Evolutionary conservation across 148 eudicot genomes (phyloP), one percentile per base, ranked within the genome.

Genomic region (Silene uniflora): DNA sequence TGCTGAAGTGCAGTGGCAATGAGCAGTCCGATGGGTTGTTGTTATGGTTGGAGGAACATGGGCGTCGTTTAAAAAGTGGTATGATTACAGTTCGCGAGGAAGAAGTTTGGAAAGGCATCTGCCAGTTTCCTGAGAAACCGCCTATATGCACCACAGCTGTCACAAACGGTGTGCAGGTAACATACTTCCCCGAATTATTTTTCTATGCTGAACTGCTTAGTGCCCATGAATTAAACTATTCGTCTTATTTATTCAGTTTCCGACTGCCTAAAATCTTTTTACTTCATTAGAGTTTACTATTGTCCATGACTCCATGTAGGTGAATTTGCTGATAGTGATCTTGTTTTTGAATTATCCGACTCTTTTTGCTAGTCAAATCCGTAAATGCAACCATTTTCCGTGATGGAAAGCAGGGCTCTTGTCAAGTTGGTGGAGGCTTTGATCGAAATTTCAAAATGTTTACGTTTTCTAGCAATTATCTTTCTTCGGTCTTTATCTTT

Each of bases 21-120:
- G 78, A 77, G 32, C 84, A 80, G 72, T 87, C 86, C 67, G 97
- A 95, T 85, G 99, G 88, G 22, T 67, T 92, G 77, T 80, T 95
- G 62, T 82, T 92, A 80, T 95, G 99, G 99, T 81, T 95, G 77
- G 99, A 95, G 87, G 97, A 95, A 82, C 99, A 92, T 77, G 87
- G 68, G 5, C 89, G 83, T 16, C 97, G 99, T 61, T 83, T 95
- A 69, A 72, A 90, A 77, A 79, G 77, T 87, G 92, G 96, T 21
- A 73, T 86, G 73, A 74, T 92, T 77, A 78, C 81, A 84, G 76
- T 86, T 58, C 90, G 93, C 10, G 79, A 77, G 76, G 88, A 89
- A 82, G 88, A 76, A 49, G 76, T 25, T 44, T 9, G 60, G 64
- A 86, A 77, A 80, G 79, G 90, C 73, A 95, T 95, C 70, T 77